Base-by-base conservation (phyloP, 257 asterid species). In the Primulina tabacum region DNA sequence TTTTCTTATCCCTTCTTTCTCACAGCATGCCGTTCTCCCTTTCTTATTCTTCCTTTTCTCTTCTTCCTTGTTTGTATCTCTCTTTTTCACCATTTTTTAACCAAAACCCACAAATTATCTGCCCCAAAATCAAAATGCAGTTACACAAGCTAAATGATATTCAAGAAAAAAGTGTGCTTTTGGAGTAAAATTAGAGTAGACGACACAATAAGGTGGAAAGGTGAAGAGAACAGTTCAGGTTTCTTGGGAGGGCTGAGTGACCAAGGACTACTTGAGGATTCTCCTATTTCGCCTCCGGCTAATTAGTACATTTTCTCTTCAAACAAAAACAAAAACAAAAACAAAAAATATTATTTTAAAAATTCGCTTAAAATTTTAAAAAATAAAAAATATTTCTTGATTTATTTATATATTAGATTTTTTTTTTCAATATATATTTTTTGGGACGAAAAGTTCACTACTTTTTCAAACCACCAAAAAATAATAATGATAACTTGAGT, bases 1-100 rank as follows among this genome's bases (percentile, higher is more conserved):
- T 80, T 71, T 88, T 71, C 72, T 90, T 61, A 88, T 71, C 18
- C 71, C 84, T 37, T 76, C 89, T 72, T 72, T 84, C 16, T 64
- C 85, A 75, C 90, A 86, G 63, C 95, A 87, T 37, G 91, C 70
- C 66, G 30, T 37, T 76, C 90, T 83, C 28, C 82, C 73, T 73
- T 69, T 78, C 65, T 58, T 70, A 67, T 20, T 62, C 40, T 30
- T 75, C 77, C 56, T 57, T 7, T 17, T 64, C 64, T 29, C 69
- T 26, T 53, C 69, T 62, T 60, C 71, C 70, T 67, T 60, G 30
- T 67, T 5, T 50, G 7, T 68, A 52, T 76, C 86, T 70, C 70
- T 71, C 71, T 64, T 75, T 60, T 79, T 70, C 75, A 72, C 87
- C 88, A 73, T 75, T 74, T 74, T 71, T 76, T 71, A 64, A 76